Percentiles rank a stretch among this genome's conserved stretches.
These are phyloP conservation scores for Daldinia childiae DNA, from an alignment of 495 filamentous ascomycete species.

Conservation along the genomic window DNA sequence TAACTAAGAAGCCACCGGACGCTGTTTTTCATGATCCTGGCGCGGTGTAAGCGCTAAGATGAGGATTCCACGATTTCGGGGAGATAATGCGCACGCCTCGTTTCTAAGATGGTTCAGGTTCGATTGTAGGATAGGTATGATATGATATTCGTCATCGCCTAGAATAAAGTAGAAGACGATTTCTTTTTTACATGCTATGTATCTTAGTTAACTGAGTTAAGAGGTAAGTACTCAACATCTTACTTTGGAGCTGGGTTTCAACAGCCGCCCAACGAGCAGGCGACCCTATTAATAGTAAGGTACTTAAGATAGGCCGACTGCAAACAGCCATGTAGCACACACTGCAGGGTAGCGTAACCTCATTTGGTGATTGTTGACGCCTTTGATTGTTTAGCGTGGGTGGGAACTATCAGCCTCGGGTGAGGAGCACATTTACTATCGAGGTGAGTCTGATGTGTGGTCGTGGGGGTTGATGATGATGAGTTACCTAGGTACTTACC, in stretches of 20 bases:
- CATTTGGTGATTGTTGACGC: conserved; percentile 6
- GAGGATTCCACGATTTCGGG: background rate
- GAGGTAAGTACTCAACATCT: background rate
- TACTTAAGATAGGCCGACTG: background rate
- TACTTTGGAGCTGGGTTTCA: background rate
- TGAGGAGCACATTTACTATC: conserved; percentile 8
- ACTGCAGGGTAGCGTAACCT: background rate
- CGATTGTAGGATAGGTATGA: background rate
- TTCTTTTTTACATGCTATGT: background rate
- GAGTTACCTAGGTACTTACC: too few species aligned
- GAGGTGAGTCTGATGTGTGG: conserved; percentile 16
- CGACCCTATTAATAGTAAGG: too few species aligned
- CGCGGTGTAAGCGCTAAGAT: background rate
- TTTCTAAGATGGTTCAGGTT: background rate
- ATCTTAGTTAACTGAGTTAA: too few species aligned
- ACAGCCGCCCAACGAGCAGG: background rate
- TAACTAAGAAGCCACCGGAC: background rate
- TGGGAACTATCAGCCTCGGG: conserved; percentile 31
- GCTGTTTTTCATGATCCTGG: background rate
- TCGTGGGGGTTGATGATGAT: conserved; percentile 7
- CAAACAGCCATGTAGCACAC: background rate
- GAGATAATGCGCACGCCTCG: background rate
- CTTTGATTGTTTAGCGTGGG: conserved; percentile 3
- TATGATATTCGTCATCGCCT: background rate
- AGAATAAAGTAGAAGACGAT: background rate